Conservation (phyloP, 371 early-diverging fungal species). For the Conidiobolus incongruus region DNA sequence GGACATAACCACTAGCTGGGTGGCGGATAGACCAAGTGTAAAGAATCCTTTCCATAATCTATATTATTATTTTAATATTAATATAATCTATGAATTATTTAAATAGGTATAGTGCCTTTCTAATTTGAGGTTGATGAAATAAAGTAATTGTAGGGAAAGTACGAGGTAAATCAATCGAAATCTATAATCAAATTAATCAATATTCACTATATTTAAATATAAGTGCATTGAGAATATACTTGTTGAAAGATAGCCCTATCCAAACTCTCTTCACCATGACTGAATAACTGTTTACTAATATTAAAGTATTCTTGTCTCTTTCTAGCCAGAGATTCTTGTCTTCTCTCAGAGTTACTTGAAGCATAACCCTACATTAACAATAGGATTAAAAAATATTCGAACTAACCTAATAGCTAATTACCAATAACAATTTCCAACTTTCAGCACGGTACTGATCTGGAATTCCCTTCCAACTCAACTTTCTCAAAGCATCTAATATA, state of each 20-base stretch:
- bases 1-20: constrained; percentile 97
- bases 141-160: constrained; percentile 65
- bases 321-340: constrained; percentile 51
- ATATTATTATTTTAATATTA: neutral
- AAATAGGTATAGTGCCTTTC: constrained; percentile 25
- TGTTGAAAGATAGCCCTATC: constrained; percentile 83
- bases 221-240: constrained; percentile 11
- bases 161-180: constrained; percentile 85
- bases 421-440: constrained; percentile 1
- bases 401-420: too few species aligned
- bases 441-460: neutral
- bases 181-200: too few species aligned
- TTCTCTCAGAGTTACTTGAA: constrained; percentile 60
- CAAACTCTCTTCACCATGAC: constrained; percentile 47
- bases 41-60: constrained; percentile 74
- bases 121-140: constrained; percentile 60
- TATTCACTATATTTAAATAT: constrained; percentile 1
- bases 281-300: constrained; percentile 51
- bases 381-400: neutral
- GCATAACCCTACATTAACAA: constrained; percentile 37
- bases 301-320: constrained; percentile 83
- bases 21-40: constrained; percentile 95
- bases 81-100: neutral
- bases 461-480: neutral
- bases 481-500: constrained; percentile 1